Conservation (phyloP, 2,329 filamentous ascomycete species). For the Trichoderma sp. region DNA sequence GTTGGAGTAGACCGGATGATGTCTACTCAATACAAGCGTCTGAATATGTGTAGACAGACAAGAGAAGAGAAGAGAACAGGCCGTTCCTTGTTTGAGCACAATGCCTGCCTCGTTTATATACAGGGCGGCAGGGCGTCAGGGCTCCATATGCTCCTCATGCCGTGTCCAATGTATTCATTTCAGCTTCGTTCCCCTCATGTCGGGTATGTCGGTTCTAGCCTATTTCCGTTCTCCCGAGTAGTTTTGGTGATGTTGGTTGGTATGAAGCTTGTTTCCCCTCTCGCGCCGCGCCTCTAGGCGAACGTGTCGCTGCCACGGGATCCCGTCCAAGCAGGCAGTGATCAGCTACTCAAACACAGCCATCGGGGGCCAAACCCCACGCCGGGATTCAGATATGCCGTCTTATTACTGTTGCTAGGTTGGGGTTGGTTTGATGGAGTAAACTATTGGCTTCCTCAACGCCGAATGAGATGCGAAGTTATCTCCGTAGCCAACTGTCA, state of each 20-base stretch:
- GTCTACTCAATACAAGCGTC: not conserved
- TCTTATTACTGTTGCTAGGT: not conserved
- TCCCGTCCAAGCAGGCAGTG: not conserved
- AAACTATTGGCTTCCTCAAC: not conserved
- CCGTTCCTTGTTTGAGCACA: not conserved
- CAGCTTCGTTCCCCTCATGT: not conserved
- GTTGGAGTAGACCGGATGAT: not conserved
- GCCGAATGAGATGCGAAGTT: not conserved
- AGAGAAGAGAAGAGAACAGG: not conserved
- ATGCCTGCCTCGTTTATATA: slow-evolving; percentile 4
- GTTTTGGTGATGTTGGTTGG: not conserved
- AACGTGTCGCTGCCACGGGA: not conserved
- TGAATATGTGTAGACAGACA: not conserved
- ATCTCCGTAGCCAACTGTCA: not conserved
- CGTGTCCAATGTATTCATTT: not conserved
- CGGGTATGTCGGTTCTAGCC: not conserved
- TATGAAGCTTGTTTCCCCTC: slow-evolving; percentile 2
- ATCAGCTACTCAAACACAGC: not conserved
- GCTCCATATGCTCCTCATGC: not conserved
- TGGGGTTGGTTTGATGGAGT: not conserved
- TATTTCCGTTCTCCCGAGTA: slow-evolving; percentile 12
- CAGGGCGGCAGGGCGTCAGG: not conserved
- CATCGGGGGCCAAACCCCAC: not conserved
- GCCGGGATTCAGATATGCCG: not conserved
- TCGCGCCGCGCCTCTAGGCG: not conserved